Evolutionary conservation across 768 basidiomycete species (phyloP), one percentile per base, ranked within the genome.

Genomic region (Tephrocybe sp.): DNA sequence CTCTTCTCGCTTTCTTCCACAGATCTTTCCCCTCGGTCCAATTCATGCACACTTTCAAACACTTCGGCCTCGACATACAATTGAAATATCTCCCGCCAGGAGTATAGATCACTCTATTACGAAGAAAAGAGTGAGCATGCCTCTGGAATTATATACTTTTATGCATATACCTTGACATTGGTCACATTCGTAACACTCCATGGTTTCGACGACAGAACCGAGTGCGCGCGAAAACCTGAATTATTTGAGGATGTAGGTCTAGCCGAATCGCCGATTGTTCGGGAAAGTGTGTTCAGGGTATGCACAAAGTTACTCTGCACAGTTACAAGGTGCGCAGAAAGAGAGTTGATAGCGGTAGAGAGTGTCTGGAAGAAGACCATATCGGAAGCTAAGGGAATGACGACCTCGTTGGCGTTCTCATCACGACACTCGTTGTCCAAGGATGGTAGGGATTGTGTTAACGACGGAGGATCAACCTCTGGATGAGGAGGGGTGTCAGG

Each of bases 41-140:
- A 60, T 63, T 94, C 93, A 12, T 72, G 64, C 10, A 80, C 64
- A 29, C 79, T 80, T 63, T 94, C 92, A 57, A 95, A 97, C 1
- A 97, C 80, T 57, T 94, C 87, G 0, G 82, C 73, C 57, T 95
- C 92, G 41, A 87, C 74, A 65, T 95, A 97, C 2, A 94, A 67
- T 50, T 84, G 83, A 61, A 97, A 95, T 23, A 97, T 85, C 66
- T 91, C 84, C 19, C 94, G 73, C 94, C 94, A 97, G 5, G 82
- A 76, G 62, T 90, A 92, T 7, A 97, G 67, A 57, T 97, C 94
- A 10, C 70, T 76, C 75, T 78, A 36, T 36, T 22, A 10, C 6
- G 15, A 2, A 43, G 36, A 12, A 24, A 16, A 16, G 10, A 10
- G 11, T 24, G 8, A 22, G 6, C 24, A 5, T 16, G 19, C 8